Evolutionary conservation across 805 yeast species (phyloP), one percentile per base, ranked within the genome.

Genomic region (Scheffersomyces coipomensis): DNA sequence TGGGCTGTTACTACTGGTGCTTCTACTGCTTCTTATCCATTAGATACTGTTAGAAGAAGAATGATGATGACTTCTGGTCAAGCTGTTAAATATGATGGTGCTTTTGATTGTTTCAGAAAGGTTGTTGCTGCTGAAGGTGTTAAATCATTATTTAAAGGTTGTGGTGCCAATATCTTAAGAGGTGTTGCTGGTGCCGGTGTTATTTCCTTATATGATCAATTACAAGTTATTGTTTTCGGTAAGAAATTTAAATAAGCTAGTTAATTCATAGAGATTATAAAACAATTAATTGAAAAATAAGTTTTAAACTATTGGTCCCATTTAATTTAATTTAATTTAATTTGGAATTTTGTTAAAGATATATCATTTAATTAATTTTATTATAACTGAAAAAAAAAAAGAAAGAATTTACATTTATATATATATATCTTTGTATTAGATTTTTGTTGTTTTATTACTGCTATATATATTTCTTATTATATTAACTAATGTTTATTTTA

Each of bases 121-220:
- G 88, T 89, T 69, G 91, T 90, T 60, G 95, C 95, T 58, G 88
- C 93, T 68, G 97, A 90, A 77, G 97, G 97, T 88, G 73, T 87
- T 62, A 63, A 67, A 47, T 88, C 97, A 61, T 80, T 89, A 75
- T 89, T 89, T 91, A 90, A 88, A 83, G 97, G 97, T 81, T 89
- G 96, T 76, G 96, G 91, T 84, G 97, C 97, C 74, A 89, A 89
- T 93, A 89, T 89, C 83, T 82, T 89, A 76, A 89, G 97, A 85
- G 97, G 97, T 88, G 96, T 89, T 70, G 97, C 97, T 75, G 96
- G 96, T 83, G 97, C 97, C 68, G 96, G 96, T 87, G 97, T 90
- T 64, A 88, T 89, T 74, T 89, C 97, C 79, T 66, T 90, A 81
- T 89, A 90, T 81, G 97, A 90, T 76, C 96, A 89, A 79, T 79